Conservation (phyloP, 306 rosid species). For the Prunus persica region DNA sequence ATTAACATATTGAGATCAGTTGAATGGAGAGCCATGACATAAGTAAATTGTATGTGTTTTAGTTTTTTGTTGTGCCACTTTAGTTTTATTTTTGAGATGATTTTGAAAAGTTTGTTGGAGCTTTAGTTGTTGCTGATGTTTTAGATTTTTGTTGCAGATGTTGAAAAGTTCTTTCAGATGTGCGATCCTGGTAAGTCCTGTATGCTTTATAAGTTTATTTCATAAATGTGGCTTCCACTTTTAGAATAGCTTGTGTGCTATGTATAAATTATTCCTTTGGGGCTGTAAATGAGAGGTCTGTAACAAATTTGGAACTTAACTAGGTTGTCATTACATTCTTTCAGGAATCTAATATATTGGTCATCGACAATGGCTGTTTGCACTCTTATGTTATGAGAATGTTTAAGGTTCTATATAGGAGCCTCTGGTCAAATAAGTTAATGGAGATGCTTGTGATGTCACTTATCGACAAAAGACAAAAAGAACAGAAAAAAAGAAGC, state of each 20-base stretch:
- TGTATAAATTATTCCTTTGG: neutral
- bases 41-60: neutral
- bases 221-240: neutral
- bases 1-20: neutral
- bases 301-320: neutral
- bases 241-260: neutral
- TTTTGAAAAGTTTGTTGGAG: neutral
- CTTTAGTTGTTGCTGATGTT: slow-evolving; percentile 12
- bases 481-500: neutral
- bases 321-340: neutral
- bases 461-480: neutral
- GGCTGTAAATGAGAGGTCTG: neutral
- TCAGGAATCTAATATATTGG: neutral
- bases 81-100: neutral
- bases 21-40: neutral
- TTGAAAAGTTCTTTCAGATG: slow-evolving; percentile 75
- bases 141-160: slow-evolving; percentile 59
- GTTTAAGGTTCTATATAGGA: neutral
- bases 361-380: neutral
- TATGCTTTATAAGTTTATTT: neutral
- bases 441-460: neutral
- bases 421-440: neutral
- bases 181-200: slow-evolving; percentile 77
- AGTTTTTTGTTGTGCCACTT: neutral
- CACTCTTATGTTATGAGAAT: neutral